A percentile compares a stretch with the other conserved stretches of the same genome.
Evolutionary conservation across 257 asterid genomes (phyloP).

Genomic region (Gentiana dahurica): DNA sequence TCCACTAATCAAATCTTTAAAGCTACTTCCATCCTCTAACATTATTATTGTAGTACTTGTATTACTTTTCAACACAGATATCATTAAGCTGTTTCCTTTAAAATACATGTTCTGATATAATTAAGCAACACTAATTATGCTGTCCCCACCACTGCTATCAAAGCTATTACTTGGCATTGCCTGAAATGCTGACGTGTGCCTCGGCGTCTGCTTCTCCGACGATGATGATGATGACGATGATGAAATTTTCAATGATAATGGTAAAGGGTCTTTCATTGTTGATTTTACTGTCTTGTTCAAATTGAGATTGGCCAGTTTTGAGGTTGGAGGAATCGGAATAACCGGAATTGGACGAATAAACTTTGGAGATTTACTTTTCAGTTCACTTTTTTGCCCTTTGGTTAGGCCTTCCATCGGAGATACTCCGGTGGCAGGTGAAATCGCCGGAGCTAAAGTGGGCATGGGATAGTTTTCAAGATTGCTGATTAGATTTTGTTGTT

Average conservation of each 20-base stretch:
- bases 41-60: not conserved
- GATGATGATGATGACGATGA: slow-evolving; percentile 24
- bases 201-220: slow-evolving; percentile 24
- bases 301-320: slow-evolving; percentile 67
- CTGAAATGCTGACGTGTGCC: slow-evolving; percentile 46
- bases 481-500: slow-evolving; percentile 25
- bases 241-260: slow-evolving; percentile 53
- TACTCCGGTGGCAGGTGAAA: slow-evolving; percentile 16
- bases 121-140: slow-evolving; percentile 90
- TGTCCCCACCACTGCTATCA: slow-evolving; percentile 71
- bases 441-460: slow-evolving; percentile 25
- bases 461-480: slow-evolving; percentile 27
- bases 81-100: slow-evolving; percentile 21
- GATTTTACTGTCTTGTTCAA: slow-evolving; percentile 29
- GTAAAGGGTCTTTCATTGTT: slow-evolving; percentile 17
- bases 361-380: slow-evolving; percentile 23
- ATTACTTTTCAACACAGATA: slow-evolving; percentile 34
- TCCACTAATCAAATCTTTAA: slow-evolving; percentile 21
- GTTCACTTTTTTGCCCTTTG: slow-evolving; percentile 22
- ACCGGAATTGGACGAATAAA: slow-evolving; percentile 56
- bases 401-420: slow-evolving; percentile 22
- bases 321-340: slow-evolving; percentile 65
- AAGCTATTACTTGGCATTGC: slow-evolving; percentile 45
- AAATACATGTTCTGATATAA: not conserved
- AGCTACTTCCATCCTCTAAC: slow-evolving; percentile 22